Conservation (phyloP, 169 alveolate species). For the Plasmodium gallinaceum region DNA sequence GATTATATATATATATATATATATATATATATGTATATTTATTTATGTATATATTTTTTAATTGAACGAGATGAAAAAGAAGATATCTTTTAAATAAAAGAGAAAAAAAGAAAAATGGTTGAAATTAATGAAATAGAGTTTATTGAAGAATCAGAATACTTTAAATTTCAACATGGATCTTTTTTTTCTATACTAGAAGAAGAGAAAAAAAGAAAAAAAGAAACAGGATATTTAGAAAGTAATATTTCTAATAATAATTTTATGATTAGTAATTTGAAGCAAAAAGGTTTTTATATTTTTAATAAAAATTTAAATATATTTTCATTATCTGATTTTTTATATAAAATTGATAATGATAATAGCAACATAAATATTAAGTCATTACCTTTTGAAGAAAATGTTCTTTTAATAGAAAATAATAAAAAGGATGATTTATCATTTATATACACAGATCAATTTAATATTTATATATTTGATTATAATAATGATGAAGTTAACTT, state of each 20-base stretch:
- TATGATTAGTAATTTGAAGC: slow-evolving; percentile 51
- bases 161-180: slow-evolving; percentile 74
- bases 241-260: slow-evolving; percentile 20
- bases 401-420: slow-evolving; percentile 52
- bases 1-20: background rate
- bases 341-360: slow-evolving; percentile 64
- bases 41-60: background rate
- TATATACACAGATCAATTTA: slow-evolving; percentile 46
- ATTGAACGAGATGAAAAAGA: background rate
- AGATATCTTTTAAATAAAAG: background rate
- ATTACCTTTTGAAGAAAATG: slow-evolving; percentile 47
- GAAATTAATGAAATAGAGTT: slow-evolving; percentile 74
- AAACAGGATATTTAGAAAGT: slow-evolving; percentile 5
- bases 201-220: slow-evolving; percentile 40
- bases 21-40: slow-evolving; percentile 2
- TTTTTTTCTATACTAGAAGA: slow-evolving; percentile 56
- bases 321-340: slow-evolving; percentile 66
- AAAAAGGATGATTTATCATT: slow-evolving; percentile 41
- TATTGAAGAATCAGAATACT: slow-evolving; percentile 72
- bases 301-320: slow-evolving; percentile 44
- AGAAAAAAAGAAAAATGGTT: slow-evolving; percentile 24
- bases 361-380: slow-evolving; percentile 52
- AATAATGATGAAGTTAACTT: slow-evolving; percentile 44
- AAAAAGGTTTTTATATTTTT: slow-evolving; percentile 54
- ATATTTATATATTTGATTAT: slow-evolving; percentile 59